Percentiles rank a stretch among this genome's conserved stretches.
These are phyloP conservation scores for Aspergillus sp. DNA, from an alignment of 2,329 filamentous ascomycete species.

Conservation along the genomic window DNA sequence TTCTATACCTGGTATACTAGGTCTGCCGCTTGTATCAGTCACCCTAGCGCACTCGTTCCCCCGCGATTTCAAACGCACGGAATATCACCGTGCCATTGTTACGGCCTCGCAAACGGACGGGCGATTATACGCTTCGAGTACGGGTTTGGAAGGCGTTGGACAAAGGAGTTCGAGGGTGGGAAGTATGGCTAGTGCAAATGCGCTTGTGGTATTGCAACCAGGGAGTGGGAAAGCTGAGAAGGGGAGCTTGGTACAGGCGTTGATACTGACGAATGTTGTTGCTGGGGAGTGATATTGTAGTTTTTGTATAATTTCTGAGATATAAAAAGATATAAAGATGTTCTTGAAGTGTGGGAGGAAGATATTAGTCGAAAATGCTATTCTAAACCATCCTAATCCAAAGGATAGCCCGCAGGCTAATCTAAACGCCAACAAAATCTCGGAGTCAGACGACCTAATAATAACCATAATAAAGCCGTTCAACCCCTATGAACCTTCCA, in stretches of 20 bases:
- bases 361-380: too few species aligned
- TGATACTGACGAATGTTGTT: slow-evolving; percentile 62
- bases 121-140: slow-evolving; percentile 66
- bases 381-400: too few species aligned
- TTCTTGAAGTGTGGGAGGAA: too few species aligned
- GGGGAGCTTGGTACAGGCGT: slow-evolving; percentile 65
- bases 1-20: slow-evolving; percentile 50
- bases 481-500: slow-evolving; percentile 41
- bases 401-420: background rate
- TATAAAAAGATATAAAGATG: too few species aligned
- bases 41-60: slow-evolving; percentile 64
- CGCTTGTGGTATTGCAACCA: slow-evolving; percentile 58
- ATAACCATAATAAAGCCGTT: slow-evolving; percentile 1
- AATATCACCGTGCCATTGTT: slow-evolving; percentile 85
- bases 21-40: slow-evolving; percentile 67
- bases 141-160: slow-evolving; percentile 54
- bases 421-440: too few species aligned
- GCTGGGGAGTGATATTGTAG: slow-evolving; percentile 9
- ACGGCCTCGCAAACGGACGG: slow-evolving; percentile 58
- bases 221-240: slow-evolving; percentile 54
- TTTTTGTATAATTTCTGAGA: too few species aligned
- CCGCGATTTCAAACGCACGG: slow-evolving; percentile 67
- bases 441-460: background rate
- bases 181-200: slow-evolving; percentile 83
- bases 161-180: slow-evolving; percentile 87